Evolutionary conservation across 305 asterid species (phyloP).

Genomic region (Solanum hybrid): DNA sequence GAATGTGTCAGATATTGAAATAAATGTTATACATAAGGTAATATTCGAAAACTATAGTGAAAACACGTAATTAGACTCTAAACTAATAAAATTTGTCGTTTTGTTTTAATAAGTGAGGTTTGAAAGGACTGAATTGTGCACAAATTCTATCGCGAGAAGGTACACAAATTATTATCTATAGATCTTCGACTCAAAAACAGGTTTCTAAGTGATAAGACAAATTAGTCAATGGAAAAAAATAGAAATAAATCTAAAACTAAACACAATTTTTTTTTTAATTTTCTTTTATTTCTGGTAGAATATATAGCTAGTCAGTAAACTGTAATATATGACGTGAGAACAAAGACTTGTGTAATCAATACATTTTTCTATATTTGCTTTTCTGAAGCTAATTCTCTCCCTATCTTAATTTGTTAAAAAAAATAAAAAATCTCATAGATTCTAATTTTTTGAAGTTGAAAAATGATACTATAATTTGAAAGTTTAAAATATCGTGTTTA

Average conservation of each 20-base stretch:
- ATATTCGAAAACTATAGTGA: no score
- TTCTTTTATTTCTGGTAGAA: not conserved
- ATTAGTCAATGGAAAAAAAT: not conserved
- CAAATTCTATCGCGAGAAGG: no score
- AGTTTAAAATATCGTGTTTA: no score
- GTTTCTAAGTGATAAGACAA: not conserved
- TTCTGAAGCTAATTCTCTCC: not conserved
- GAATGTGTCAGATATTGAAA: no score
- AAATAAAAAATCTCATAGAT: not conserved
- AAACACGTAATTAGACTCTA: no score
- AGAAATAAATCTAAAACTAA: not conserved
- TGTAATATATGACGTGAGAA: not conserved
- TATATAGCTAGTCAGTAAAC: not conserved
- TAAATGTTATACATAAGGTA: no score
- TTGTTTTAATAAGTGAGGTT: no score
- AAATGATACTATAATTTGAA: no score
- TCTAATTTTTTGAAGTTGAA: not conserved
- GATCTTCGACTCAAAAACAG: not conserved
- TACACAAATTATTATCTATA: no score
- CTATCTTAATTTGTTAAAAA: not conserved
- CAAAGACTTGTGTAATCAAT: not conserved
- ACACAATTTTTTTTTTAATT: not conserved
- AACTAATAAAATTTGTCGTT: no score
- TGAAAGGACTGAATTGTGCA: fast-evolving
- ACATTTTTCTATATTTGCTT: not conserved